These are phyloP conservation scores for Monilinia fructigena DNA, from an alignment of 2,329 filamentous ascomycete species.

Conservation along the genomic window DNA sequence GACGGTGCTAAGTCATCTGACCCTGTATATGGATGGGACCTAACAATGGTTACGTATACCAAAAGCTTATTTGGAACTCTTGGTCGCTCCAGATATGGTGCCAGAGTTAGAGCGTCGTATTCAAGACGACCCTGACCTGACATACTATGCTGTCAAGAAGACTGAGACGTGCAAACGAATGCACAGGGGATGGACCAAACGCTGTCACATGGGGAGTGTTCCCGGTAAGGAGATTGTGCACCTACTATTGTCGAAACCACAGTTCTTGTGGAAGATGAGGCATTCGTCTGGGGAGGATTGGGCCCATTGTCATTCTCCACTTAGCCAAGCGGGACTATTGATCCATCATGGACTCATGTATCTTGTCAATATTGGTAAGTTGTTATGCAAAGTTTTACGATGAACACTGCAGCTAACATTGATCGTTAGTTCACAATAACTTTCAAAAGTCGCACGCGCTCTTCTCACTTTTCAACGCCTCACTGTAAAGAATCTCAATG, in stretches of 20 bases:
- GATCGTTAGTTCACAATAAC: slow-evolving; percentile 82
- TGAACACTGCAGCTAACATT: slow-evolving; percentile 26
- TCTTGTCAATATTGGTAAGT: slow-evolving; percentile 87
- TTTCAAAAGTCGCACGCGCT: slow-evolving; percentile 83
- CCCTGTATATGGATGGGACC: slow-evolving; percentile 89
- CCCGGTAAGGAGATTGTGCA: slow-evolving; percentile 96
- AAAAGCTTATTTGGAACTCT: slow-evolving; percentile 92
- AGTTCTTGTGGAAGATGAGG: slow-evolving; percentile 98
- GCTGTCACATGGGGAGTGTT: slow-evolving; percentile 99
- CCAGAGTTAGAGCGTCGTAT: slow-evolving; percentile 75
- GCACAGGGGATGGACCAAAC: slow-evolving; percentile 84
- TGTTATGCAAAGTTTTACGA: slow-evolving; percentile 9
- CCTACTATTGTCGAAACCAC: slow-evolving; percentile 96
- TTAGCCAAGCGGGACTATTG: slow-evolving; percentile 75
- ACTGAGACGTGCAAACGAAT: slow-evolving; percentile 77
- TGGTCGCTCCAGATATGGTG: slow-evolving; percentile 79
- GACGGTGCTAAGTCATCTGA: slow-evolving; percentile 87
- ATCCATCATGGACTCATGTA: slow-evolving; percentile 84
- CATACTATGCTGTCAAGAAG: slow-evolving; percentile 91
- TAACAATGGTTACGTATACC: slow-evolving; percentile 92
- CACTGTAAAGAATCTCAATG: slow-evolving; percentile 62
- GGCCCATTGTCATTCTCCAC: slow-evolving; percentile 82
- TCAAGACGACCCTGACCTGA: slow-evolving; percentile 74
- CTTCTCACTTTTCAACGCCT: slow-evolving; percentile 82
- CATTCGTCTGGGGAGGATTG: slow-evolving; percentile 91